phyloP scores from a whole-genome alignment of 805 yeast species.

The Cyberlindnera meyerae region DNA sequence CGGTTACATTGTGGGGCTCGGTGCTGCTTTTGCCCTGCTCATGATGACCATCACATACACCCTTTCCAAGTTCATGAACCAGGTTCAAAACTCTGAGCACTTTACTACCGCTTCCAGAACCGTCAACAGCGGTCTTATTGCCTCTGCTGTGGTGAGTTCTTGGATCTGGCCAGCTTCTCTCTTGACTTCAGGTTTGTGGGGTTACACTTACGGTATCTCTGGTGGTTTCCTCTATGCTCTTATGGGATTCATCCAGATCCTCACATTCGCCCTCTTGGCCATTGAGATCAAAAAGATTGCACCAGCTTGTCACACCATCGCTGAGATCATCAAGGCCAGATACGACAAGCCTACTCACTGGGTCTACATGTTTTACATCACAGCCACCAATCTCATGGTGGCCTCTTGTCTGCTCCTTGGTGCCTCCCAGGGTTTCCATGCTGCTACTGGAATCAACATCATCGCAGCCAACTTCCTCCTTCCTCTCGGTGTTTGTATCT shows the following conservation, averaged over 20 bases:
- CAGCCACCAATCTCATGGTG: constrained; percentile 34
- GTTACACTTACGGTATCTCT: constrained; percentile 39
- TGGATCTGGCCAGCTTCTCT: constrained; percentile 47
- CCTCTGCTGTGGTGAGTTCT: constrained; percentile 39
- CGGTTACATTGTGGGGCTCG: constrained; percentile 36
- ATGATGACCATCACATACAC: constrained; percentile 33
- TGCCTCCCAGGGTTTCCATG: constrained; percentile 39
- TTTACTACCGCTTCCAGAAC: constrained; percentile 37
- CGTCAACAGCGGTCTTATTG: constrained; percentile 38
- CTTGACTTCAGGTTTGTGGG: constrained; percentile 34
- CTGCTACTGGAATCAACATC: constrained; percentile 39
- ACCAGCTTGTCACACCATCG: constrained; percentile 38
- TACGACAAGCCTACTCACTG: constrained; percentile 35
- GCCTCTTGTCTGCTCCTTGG: constrained; percentile 38
- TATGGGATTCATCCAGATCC: constrained; percentile 32
- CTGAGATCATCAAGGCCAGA: constrained; percentile 34
- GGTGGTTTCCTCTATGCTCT: constrained; percentile 34
- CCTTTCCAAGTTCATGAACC: constrained; percentile 33
- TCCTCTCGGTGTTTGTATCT: constrained; percentile 43
- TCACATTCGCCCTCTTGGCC: constrained; percentile 34
- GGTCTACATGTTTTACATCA: constrained; percentile 32
- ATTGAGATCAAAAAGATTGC: constrained; percentile 37
- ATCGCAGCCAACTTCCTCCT: constrained; percentile 42
- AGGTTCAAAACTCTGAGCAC: constrained; percentile 38
- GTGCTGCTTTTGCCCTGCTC: constrained; percentile 38